Evolutionary conservation across 768 basidiomycete species (phyloP).

Genomic region (Mycena floridula): DNA sequence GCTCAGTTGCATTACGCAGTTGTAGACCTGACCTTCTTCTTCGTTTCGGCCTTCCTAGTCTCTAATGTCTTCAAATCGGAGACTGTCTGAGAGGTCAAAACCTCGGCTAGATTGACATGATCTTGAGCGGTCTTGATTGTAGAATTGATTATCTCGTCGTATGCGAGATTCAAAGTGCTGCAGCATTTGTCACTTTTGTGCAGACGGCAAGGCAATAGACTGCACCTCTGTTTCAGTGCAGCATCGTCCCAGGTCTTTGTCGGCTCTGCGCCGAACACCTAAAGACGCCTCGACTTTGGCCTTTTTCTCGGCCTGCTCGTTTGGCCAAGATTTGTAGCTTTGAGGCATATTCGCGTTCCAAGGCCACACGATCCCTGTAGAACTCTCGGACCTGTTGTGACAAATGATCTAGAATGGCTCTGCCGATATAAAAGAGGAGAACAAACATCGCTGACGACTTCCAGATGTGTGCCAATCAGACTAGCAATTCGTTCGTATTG

Average conservation of each 20-base stretch:
- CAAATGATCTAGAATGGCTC: too few species aligned
- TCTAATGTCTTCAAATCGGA: slow-evolving; percentile 59
- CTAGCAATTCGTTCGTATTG: slow-evolving; percentile 61
- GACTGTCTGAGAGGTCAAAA: slow-evolving; percentile 49
- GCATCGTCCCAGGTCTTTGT: slow-evolving; percentile 53
- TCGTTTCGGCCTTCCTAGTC: slow-evolving; percentile 55
- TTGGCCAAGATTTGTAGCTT: slow-evolving; percentile 62
- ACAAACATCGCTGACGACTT: slow-evolving; percentile 57
- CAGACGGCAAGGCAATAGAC: slow-evolving; percentile 7
- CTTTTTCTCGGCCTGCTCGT: slow-evolving; percentile 70
- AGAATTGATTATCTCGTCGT: slow-evolving; percentile 58
- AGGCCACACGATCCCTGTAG: slow-evolving; percentile 53
- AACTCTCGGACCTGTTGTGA: slow-evolving; percentile 73
- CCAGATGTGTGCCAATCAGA: slow-evolving; percentile 60
- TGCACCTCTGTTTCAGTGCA: slow-evolving; percentile 50
- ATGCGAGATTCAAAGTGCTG: slow-evolving; percentile 73
- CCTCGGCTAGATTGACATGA: slow-evolving; percentile 62
- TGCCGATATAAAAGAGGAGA: too few species aligned
- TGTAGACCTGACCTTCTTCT: slow-evolving; percentile 50
- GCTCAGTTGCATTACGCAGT: slow-evolving; percentile 2
- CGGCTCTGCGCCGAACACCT: slow-evolving; percentile 65
- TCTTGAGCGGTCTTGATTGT: slow-evolving; percentile 58
- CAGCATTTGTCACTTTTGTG: slow-evolving; percentile 1
- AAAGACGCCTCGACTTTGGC: slow-evolving; percentile 40
- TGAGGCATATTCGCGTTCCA: slow-evolving; percentile 76